Evolutionary conservation across 2,329 filamentous ascomycete genomes (phyloP).

Genomic region (Trichophaea hybrida): DNA sequence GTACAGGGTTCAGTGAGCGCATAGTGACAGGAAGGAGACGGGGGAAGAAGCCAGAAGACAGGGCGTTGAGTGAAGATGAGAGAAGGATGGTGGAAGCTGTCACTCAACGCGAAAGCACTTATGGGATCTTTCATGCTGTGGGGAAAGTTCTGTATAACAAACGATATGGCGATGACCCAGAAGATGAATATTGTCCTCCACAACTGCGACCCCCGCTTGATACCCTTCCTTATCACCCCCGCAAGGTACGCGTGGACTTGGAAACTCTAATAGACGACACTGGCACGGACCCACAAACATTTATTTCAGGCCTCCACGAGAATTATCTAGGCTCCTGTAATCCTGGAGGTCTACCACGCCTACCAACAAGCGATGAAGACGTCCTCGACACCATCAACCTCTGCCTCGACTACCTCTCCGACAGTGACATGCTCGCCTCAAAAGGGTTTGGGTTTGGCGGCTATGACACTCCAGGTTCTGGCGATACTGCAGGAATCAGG

Average conservation of each 20-base stretch:
- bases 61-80: slow-evolving; percentile 59
- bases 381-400: slow-evolving; percentile 59
- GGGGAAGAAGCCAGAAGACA: slow-evolving; percentile 45
- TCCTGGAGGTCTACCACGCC: slow-evolving; percentile 30
- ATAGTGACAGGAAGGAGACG: slow-evolving; percentile 30
- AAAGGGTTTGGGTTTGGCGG: slow-evolving; percentile 38
- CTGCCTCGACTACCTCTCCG: slow-evolving; percentile 77
- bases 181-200: slow-evolving; percentile 30
- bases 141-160: slow-evolving; percentile 97
- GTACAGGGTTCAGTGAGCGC: slow-evolving; percentile 6
- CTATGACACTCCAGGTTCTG: slow-evolving; percentile 10
- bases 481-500: slow-evolving; percentile 39
- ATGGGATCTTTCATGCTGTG: slow-evolving; percentile 92
- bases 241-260: slow-evolving; percentile 19
- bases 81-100: slow-evolving; percentile 65
- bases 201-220: slow-evolving; percentile 37
- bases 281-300: slow-evolving; percentile 81
- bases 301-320: slow-evolving; percentile 79
- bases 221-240: slow-evolving; percentile 31
- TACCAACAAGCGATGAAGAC: slow-evolving; percentile 33
- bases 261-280: slow-evolving; percentile 81
- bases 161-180: slow-evolving; percentile 29
- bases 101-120: slow-evolving; percentile 70
- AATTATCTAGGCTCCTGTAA: slow-evolving; percentile 83
- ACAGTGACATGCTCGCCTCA: slow-evolving; percentile 70